Evolutionary conservation across 768 basidiomycete species (phyloP).

Genomic region (Leccinum incarnatum): DNA sequence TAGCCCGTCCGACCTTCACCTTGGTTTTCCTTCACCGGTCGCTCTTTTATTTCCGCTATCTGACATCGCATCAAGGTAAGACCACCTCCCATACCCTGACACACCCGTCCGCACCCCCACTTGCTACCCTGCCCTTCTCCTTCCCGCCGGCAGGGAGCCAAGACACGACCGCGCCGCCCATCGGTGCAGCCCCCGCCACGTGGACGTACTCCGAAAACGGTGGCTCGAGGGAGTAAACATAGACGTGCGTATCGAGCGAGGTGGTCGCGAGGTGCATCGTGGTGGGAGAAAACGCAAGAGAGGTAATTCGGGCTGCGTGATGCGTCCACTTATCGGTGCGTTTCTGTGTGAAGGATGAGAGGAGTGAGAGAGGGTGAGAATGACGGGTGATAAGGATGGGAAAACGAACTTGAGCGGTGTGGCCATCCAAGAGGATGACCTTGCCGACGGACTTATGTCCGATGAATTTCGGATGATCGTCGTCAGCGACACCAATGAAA

Average conservation of each 20-base stretch:
- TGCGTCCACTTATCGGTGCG: conserved; percentile 80
- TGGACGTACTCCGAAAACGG: conserved; percentile 66
- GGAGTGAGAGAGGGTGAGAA: background rate
- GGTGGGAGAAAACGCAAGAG: conserved; percentile 44
- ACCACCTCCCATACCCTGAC: conserved; percentile 67
- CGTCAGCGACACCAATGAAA: conserved; percentile 1
- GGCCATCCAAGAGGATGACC: conserved; percentile 73
- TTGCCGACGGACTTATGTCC: conserved; percentile 68
- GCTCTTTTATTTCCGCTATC: background rate
- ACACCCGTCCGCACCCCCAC: conserved; percentile 80
- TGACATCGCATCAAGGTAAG: conserved; percentile 20
- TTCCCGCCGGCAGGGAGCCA: conserved; percentile 49
- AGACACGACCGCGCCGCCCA: conserved; percentile 77
- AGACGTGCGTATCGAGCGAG: conserved; percentile 90
- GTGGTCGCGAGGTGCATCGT: conserved; percentile 74
- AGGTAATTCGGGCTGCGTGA: conserved; percentile 79
- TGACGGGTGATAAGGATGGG: background rate
- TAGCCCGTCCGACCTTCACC: background rate
- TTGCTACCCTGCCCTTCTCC: conserved; percentile 56
- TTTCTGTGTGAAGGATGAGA: conserved; percentile 36
- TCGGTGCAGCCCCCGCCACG: conserved; percentile 83
- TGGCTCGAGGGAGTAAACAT: conserved; percentile 76
- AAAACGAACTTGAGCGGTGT: conserved; percentile 48
- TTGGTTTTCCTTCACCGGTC: background rate
- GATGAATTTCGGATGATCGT: background rate